These are phyloP conservation scores for Penicillium subrubescens DNA, from an alignment of 495 filamentous ascomycete species.

Conservation along the genomic window DNA sequence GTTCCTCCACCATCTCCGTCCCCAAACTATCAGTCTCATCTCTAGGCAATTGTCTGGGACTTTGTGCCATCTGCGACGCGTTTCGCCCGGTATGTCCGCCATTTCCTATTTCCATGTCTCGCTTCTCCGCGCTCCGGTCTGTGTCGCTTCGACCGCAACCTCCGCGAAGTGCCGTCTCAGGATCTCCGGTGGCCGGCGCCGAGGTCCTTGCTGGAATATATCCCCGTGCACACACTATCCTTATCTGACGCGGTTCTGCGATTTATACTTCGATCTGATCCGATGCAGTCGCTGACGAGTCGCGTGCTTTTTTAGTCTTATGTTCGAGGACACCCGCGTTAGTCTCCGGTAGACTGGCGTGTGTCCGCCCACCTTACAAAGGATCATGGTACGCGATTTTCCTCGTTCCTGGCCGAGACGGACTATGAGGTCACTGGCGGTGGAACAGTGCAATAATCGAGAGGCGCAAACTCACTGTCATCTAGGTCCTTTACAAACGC, in stretches of 20 bases:
- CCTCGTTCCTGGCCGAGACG: background rate
- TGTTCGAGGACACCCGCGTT: conserved; percentile 19
- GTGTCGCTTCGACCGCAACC: conserved; percentile 12
- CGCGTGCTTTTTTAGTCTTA: conserved; percentile 30
- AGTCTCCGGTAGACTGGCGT: conserved; percentile 37
- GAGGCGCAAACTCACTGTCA: conserved; percentile 24
- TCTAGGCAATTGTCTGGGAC: conserved; percentile 5
- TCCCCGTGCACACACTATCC: background rate
- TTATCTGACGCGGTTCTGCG: background rate
- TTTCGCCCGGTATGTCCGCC: conserved; percentile 26
- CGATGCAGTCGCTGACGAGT: conserved; percentile 16
- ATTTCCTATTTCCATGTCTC: conserved; percentile 4
- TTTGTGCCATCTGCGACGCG: conserved; percentile 19
- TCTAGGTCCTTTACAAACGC: conserved; percentile 89
- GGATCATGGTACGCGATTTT: conserved; percentile 42
- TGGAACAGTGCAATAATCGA: background rate
- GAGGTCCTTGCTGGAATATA: background rate
- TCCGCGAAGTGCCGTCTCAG: conserved; percentile 1
- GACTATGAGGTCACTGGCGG: conserved; percentile 6
- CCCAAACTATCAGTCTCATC: background rate
- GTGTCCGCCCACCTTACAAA: conserved; percentile 24
- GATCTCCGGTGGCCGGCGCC: background rate
- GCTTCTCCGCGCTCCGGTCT: conserved; percentile 3
- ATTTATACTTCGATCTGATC: background rate
- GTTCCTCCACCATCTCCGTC: conserved; percentile 6